Evolutionary conservation across 805 yeast species (phyloP).

Genomic region (Yamadazyma phyllophila): DNA sequence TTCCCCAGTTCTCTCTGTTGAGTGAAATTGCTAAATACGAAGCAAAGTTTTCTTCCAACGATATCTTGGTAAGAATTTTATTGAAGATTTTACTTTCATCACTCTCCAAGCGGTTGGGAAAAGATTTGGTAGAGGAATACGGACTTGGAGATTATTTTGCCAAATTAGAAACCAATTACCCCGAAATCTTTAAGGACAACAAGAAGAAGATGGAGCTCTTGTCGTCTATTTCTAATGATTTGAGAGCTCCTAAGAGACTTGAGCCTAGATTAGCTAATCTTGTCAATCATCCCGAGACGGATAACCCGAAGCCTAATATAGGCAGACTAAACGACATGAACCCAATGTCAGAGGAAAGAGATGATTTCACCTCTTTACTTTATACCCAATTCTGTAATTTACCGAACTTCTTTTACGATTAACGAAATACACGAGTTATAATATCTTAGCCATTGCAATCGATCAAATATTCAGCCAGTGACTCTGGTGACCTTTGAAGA

Average conservation of each 20-base stretch:
- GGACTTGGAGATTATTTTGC: constrained; percentile 21
- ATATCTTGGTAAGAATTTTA: constrained; percentile 22
- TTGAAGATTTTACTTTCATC: constrained; percentile 21
- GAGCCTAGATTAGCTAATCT: constrained; percentile 2
- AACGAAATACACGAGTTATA: constrained; percentile 1
- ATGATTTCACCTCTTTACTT: not conserved
- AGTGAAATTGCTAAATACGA: constrained; percentile 6
- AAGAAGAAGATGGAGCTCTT: not conserved
- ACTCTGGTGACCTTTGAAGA: too few relatives aligned
- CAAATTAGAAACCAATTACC: constrained; percentile 16
- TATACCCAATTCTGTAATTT: constrained; percentile 1
- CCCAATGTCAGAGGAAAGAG: not conserved
- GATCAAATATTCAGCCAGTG: too few relatives aligned
- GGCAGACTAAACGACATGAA: not conserved
- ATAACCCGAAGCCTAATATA: not conserved
- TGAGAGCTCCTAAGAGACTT: not conserved
- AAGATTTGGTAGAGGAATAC: constrained; percentile 15
- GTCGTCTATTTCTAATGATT: not conserved
- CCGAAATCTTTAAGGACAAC: constrained; percentile 15
- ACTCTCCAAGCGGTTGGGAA: constrained; percentile 13
- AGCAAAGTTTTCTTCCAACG: constrained; percentile 13
- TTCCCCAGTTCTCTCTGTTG: not conserved
- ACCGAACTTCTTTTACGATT: constrained; percentile 6
- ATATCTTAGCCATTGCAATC: not conserved
- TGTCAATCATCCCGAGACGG: not conserved